Evolutionary conservation across 352 stramenopile species (phyloP), one percentile per base, ranked within the genome.

Genomic region (Phytophthora podocarpi): DNA sequence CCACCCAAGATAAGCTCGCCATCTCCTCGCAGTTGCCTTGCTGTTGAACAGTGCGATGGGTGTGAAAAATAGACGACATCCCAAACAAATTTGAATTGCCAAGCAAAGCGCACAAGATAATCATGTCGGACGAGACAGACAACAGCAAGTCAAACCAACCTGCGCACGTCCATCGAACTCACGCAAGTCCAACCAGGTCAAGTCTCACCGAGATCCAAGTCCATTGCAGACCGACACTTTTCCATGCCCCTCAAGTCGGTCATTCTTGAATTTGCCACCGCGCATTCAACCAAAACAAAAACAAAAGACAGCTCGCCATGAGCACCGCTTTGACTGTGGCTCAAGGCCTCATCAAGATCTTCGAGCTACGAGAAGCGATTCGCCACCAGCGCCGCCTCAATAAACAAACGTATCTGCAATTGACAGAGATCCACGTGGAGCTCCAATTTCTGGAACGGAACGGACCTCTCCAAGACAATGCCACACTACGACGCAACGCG

Each of bases 361-460:
- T 65, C 47, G 46, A 70, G 37, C 39, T 70, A 9, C 59, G 60
- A 11, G 36, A 71, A 59, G 39, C 64, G 4, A 61, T 74, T 37
- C 54, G 64, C 18, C 53, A 74, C 49, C 48, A 65, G 42, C 60
- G 59, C 1, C 47, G 65, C 37, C 45, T 50, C 27, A 72, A 69
- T 54, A 45, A 40, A 7, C 51, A 59, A 15, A 61, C 53, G 30
- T 57, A 72, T n/a, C 27, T 57, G 12, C 67, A 69, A 28, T 23
- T 75, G 23, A 57, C 36, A 0, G 49, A 64, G 28, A 67, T 74
- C 31, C 45, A 67, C 20, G 28, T 37, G 26, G 59, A 74, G 31
- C 49, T 74, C 0, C 55, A 71, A 43, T 9, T 64, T 7, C 30
- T 75, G 56, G 36, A 60, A n/a, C 40, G 56, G 10, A 43, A 50